Evolutionary conservation across 192 early-diverging fungal genomes (phyloP).

Genomic region (Umbelopsis sp.): DNA sequence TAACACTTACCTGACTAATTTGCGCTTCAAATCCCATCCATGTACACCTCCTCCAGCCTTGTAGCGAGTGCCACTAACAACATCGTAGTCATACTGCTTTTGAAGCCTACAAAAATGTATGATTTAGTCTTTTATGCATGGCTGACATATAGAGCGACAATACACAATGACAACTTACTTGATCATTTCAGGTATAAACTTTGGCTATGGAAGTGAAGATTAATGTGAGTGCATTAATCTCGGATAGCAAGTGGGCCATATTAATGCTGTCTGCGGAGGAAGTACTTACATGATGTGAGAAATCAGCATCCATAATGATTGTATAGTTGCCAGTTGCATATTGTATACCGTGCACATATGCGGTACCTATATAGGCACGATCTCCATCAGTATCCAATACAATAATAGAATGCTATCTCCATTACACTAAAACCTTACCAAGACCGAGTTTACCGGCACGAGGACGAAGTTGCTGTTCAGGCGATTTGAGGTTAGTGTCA

Average conservation of each 20-base stretch:
- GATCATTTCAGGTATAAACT: conserved; percentile 96
- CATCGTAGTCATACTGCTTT: conserved; percentile 80
- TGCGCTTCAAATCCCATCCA: conserved; percentile 96
- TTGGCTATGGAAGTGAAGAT: conserved; percentile 63
- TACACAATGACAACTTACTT: conserved; percentile 39
- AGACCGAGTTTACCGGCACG: conserved; percentile 95
- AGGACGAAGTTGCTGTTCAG: conserved; percentile 77
- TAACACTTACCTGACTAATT: conserved; percentile 74
- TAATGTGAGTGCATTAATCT: too few species aligned
- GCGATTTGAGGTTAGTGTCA: neutral
- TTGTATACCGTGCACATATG: conserved; percentile 93
- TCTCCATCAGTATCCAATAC: too few species aligned
- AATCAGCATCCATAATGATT: conserved; percentile 98
- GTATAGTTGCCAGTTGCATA: conserved; percentile 94
- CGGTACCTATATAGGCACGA: conserved; percentile 62
- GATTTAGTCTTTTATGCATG: neutral
- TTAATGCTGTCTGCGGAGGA: neutral
- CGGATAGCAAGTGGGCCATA: too few species aligned
- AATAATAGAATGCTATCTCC: too few species aligned
- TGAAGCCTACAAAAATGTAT: conserved; percentile 60
- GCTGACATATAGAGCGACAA: neutral
- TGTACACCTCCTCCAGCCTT: conserved; percentile 87
- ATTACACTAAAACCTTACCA: too few species aligned
- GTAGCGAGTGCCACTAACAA: conserved; percentile 96
- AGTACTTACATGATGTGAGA: conserved; percentile 90